A percentile compares a stretch with the other conserved stretches of the same genome.
Conservation (phyloP, 2,329 filamentous ascomycete species). For the Talaromyces pinophilus region DNA sequence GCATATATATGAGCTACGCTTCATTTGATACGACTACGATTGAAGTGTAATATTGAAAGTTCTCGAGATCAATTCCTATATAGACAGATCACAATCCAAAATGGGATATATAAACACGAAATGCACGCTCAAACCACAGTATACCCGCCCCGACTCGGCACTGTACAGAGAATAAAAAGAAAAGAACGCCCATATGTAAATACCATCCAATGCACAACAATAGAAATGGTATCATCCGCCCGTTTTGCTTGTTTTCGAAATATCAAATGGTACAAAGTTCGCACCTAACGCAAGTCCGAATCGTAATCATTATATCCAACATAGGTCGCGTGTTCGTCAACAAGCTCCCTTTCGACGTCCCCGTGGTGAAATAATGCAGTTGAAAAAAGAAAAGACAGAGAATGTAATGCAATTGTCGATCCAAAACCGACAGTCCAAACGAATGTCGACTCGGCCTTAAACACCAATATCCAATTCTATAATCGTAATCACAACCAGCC, state of each 20-base stretch:
- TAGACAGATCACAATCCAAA: background rate
- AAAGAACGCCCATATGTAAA: conserved; percentile 7
- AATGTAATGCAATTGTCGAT: background rate
- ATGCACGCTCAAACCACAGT: conserved; percentile 20
- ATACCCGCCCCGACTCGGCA: conserved; percentile 14
- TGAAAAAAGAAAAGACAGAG: background rate
- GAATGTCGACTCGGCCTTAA: background rate
- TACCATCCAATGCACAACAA: conserved; percentile 17
- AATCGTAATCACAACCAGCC: conserved; percentile 3
- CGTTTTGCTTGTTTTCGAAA: conserved; percentile 2
- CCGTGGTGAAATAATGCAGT: background rate
- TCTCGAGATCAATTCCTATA: background rate
- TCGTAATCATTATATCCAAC: conserved; percentile 9
- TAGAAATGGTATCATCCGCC: conserved; percentile 18
- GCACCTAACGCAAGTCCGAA: background rate
- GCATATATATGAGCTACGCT: background rate
- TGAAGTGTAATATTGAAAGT: background rate
- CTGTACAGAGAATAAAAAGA: conserved; percentile 12
- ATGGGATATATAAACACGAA: conserved; percentile 9
- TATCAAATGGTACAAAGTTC: conserved; percentile 16
- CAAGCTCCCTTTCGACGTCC: background rate
- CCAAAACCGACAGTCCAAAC: background rate
- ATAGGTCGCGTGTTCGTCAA: background rate
- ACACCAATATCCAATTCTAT: conserved; percentile 9
- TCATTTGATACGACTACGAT: background rate